Evolutionary conservation across 768 basidiomycete species (phyloP), one percentile per base, ranked within the genome.

Genomic region (Pisolithus sp.): DNA sequence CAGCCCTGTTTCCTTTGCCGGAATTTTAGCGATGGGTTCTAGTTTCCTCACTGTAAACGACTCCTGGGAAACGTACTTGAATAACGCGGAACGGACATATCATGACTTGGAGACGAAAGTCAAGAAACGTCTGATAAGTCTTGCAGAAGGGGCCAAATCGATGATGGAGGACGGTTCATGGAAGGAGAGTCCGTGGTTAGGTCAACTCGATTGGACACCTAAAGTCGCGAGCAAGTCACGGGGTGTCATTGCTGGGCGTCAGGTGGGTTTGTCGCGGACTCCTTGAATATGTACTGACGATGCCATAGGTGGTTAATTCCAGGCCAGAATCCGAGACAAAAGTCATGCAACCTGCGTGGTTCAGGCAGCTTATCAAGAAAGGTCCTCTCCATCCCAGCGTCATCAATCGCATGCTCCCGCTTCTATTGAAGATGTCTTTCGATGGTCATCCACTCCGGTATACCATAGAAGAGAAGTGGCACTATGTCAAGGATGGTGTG

Each of bases 131-230:
- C 75, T 98, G 17, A 77, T 83, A 4, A 76, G 82, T 46, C 74
- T 89, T 37, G 93, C 93, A 0, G 76, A 77, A 51, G 71, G 81
- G 43, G 75, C 78, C 7, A 76, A 74, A 58, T 59, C 48, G 7
- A 56, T 85, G 68, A 73, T 79, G 71, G 68, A 72, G 10, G 66
- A 69, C 45, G 79, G 71, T 28, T 67, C 63, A 46, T 92, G 83
- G 86, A 79, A 75, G 63, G 73, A 76, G 3, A 87, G 92, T 66
- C 82, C 82, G 7, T 96, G 93, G 92, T 68, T 94, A 13, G 78
- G 75, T 46, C 96, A 99, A 66, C 73, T 98, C 52, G 94, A 99
- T 64, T 98, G 96, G 96, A 85, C 89, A 1, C 90, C 90, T 1
- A 97, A 98, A 67, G 73, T 77, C 6, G 83, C 81, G 0, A 77